Evolutionary conservation across 768 basidiomycete species (phyloP), one percentile per base, ranked within the genome.

Genomic region (Astraeus odoratus): DNA sequence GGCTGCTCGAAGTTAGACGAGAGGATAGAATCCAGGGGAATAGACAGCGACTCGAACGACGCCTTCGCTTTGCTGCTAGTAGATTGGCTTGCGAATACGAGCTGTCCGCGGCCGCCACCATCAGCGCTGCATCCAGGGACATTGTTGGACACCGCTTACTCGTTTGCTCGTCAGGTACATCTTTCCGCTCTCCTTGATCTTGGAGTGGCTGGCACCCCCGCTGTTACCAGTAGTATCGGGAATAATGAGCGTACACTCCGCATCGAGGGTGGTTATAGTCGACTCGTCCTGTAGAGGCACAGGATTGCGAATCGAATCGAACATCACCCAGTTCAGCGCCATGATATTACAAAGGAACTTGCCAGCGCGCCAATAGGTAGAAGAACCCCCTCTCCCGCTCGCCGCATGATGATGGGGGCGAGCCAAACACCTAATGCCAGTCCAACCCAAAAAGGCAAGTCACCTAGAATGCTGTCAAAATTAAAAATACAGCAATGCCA

Each of bases 311-410:
- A 47, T 39, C 33, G 80, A 70, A 45, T 70, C 71, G 20, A 88
- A 69, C 74, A 84, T 85, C 0, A 76, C 73, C 81, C 83, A 87
- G 67, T 90, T 87, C 34, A 90, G 71, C 6, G 86, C 81, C 87
- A 89, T 89, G 50, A 44, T n/a, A n/a, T n/a, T n/a, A n/a, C n/a
- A n/a, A n/a, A n/a, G n/a, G n/a, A n/a, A n/a, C n/a, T n/a, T n/a
- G n/a, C n/a, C n/a, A n/a, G n/a, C n/a, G n/a, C n/a, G n/a, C n/a
- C n/a, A n/a, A n/a, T n/a, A n/a, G n/a, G n/a, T n/a, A n/a, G n/a
- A 5, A 7, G 16, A 16, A 2, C 33, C 34, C 34, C 5, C 5
- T 19, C 5, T 16, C n/a, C n/a, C 16, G n/a, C n/a, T n/a, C n/a
- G n/a, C n/a, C n/a, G n/a, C n/a, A n/a, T n/a, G n/a, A n/a, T n/a